Percentiles rank a stretch among this genome's conserved stretches.
These are phyloP conservation scores for Lactarius tabidus DNA, from an alignment of 768 basidiomycete species.

Conservation along the genomic window DNA sequence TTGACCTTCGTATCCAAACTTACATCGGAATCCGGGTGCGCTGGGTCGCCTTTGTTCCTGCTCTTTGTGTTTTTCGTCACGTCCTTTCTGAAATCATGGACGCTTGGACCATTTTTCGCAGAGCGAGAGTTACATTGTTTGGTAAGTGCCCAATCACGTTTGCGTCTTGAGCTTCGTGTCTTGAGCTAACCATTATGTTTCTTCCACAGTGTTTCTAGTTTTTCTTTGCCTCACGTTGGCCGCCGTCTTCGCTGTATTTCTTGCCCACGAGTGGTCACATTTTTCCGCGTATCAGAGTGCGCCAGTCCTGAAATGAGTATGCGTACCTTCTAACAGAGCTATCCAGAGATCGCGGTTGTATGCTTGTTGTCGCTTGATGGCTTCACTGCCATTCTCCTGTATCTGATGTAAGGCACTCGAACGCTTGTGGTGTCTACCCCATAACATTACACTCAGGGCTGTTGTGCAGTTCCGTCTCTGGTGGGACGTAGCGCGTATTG, in stretches of 20 bases:
- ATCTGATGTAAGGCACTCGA: constrained; percentile 19
- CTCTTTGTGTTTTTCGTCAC: neutral
- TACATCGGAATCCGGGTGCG: constrained; percentile 9
- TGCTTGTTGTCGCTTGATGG: constrained; percentile 5
- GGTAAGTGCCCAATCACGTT: constrained; percentile 8
- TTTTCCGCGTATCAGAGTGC: constrained; percentile 15
- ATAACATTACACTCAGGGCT: constrained; percentile 5
- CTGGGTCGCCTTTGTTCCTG: neutral
- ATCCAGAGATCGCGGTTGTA: constrained; percentile 8
- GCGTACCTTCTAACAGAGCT: neutral
- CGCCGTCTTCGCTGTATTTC: constrained; percentile 9
- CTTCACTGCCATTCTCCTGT: constrained; percentile 20
- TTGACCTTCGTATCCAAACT: constrained; percentile 6
- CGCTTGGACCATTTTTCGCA: constrained; percentile 23
- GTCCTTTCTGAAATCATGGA: constrained; percentile 4
- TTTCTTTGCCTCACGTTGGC: constrained; percentile 12
- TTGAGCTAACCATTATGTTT: neutral
- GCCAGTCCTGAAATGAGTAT: neutral
- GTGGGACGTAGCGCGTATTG: constrained; percentile 19
- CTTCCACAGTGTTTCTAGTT: constrained; percentile 15
- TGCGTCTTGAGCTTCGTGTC: neutral
- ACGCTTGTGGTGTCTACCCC: neutral
- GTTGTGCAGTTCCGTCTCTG: constrained; percentile 15
- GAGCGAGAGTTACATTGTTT: constrained; percentile 18
- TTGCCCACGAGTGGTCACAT: constrained; percentile 3